Evolutionary conservation across 164 flowering plant genomes (phyloP), one percentile per base, ranked within the genome.

Genomic region (Magnolia changhungtana): DNA sequence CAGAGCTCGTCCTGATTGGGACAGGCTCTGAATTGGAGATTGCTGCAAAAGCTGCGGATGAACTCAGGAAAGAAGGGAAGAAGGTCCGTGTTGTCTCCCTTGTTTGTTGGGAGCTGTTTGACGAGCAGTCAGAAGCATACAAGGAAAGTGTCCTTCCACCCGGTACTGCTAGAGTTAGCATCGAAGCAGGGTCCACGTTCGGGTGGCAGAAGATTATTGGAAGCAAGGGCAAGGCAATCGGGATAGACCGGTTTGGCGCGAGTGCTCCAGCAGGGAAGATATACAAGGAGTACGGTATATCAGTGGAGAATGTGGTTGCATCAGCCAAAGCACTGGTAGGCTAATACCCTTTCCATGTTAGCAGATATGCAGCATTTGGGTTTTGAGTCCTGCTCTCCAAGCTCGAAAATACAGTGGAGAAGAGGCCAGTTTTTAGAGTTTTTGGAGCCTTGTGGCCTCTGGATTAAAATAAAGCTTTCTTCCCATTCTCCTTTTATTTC

Each of bases 21-120:
- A 96, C 98, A 18, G 98, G 99, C 69, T 92, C 98, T 7, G 99
- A 96, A 55, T 74, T 96, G 84, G 95, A 90, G 72, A 90, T 94
- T 73, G 97, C 92, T 9, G 91, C 79, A 18, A 82, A 88, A 82
- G 97, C 97, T 66, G 98, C 83, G 9, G 96, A 87, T 70, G 93
- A 87, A 72, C 94, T 96, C 50, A 88, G 97, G 80, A 88, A 87
- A 83, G 93, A 89, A 81, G 98, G 98, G 50, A 92, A 90, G 84
- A 83, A 87, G 45, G 92, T 94, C 7, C 84, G 98, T 74, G 97
- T 94, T 63, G 97, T 96, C 20, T 94, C 98, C 63, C 79, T 96
- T 58, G 92, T 94, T 68, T 88, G 87, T 8, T 94, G 98, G 99
- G 95, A 90, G 82, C 90, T 94, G 23, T 96, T 89, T 78, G 94